Conservation (phyloP, 2,329 filamentous ascomycete genomes). For the Zalaria sp. region DNA sequence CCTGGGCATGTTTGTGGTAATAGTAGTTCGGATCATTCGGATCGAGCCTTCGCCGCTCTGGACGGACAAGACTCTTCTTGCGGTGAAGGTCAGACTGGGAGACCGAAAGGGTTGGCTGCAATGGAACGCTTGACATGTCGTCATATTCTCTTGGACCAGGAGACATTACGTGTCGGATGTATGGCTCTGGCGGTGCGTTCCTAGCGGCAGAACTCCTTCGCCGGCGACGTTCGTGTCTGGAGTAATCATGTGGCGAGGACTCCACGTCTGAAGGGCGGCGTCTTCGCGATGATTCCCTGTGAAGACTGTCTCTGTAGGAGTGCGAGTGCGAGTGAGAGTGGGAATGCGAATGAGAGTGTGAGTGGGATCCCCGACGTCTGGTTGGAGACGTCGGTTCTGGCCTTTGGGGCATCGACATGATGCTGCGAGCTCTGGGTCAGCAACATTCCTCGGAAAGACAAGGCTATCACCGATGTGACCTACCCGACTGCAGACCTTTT, state of each 20-base stretch:
- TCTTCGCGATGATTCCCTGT: slow-evolving; percentile 44
- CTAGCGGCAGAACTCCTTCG: slow-evolving; percentile 10
- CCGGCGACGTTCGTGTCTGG: slow-evolving; percentile 5
- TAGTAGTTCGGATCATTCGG: slow-evolving; percentile 87
- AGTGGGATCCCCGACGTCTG: slow-evolving; percentile 2
- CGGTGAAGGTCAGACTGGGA: slow-evolving; percentile 38
- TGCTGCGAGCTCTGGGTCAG: background rate
- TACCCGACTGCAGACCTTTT: too few relatives aligned
- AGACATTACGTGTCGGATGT: too few relatives aligned
- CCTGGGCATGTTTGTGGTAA: slow-evolving; percentile 86
- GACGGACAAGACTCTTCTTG: slow-evolving; percentile 79
- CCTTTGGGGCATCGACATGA: background rate
- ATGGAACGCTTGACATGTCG: slow-evolving; percentile 16
- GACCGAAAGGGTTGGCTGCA: slow-evolving; percentile 3
- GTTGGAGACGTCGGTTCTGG: slow-evolving; percentile 1
- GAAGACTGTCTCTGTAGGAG: background rate
- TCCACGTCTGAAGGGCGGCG: slow-evolving; percentile 57
- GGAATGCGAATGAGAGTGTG: background rate
- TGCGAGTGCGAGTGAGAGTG: too few relatives aligned
- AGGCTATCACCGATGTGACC: too few relatives aligned
- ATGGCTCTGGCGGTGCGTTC: too few relatives aligned
- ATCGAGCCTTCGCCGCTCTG: slow-evolving; percentile 75
- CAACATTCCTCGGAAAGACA: too few relatives aligned
- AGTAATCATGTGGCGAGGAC: slow-evolving; percentile 34
- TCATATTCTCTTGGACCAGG: background rate